phyloP scores from a whole-genome alignment of 2,329 filamentous ascomycete species.

The Paecilomyces dactylethromorphus region DNA sequence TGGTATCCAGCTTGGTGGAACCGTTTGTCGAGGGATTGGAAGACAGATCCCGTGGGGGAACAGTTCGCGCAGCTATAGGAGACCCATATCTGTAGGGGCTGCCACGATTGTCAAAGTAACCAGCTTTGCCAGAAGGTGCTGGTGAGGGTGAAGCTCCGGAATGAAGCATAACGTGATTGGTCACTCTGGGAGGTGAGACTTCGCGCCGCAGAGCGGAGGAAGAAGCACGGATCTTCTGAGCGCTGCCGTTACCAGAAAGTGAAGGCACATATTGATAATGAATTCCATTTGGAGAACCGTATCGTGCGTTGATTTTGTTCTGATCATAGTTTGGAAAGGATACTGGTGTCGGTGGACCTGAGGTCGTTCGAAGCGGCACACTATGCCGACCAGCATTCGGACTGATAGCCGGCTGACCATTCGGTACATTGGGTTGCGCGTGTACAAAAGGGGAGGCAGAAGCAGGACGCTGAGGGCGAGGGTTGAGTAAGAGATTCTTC shows the following conservation, averaged over 20 bases:
- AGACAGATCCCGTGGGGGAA: slow-evolving; percentile 14
- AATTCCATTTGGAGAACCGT: slow-evolving; percentile 9
- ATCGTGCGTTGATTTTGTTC: slow-evolving; percentile 7
- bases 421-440: slow-evolving; percentile 13
- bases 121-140: slow-evolving; percentile 14
- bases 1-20: slow-evolving; percentile 28
- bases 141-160: slow-evolving; percentile 13
- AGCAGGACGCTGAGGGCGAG: slow-evolving; percentile 28
- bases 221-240: slow-evolving; percentile 16
- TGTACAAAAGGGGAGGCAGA: slow-evolving; percentile 21
- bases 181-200: slow-evolving; percentile 12
- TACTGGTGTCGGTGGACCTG: slow-evolving; percentile 24
- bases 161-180: slow-evolving; percentile 10
- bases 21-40: slow-evolving; percentile 15
- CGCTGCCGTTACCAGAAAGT: slow-evolving; percentile 12
- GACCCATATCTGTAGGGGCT: slow-evolving; percentile 14
- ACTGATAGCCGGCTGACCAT: slow-evolving; percentile 10
- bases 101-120: slow-evolving; percentile 7
- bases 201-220: slow-evolving; percentile 27
- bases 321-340: slow-evolving; percentile 12
- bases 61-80: slow-evolving; percentile 15
- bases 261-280: slow-evolving; percentile 17
- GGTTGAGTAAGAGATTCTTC: slow-evolving; percentile 40
- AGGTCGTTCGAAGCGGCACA: slow-evolving; percentile 24
- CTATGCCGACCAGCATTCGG: slow-evolving; percentile 21